Evolutionary conservation across 768 basidiomycete genomes (phyloP).

Genomic region (Sutorius australiensis): DNA sequence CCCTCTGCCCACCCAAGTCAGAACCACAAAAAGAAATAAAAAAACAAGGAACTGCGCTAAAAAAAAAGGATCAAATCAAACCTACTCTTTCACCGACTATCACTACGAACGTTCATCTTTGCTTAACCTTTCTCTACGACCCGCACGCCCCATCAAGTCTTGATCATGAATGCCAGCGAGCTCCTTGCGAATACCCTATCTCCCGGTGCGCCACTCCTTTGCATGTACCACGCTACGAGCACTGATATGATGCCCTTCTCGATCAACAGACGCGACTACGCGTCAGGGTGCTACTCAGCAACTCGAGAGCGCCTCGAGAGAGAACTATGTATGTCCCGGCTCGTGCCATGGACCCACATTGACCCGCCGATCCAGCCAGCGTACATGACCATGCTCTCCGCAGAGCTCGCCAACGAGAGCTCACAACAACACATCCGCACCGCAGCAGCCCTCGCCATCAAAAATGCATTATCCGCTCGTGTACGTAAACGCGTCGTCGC

Average conservation of each 20-base stretch:
- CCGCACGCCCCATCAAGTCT: constrained; percentile 16
- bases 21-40: not conserved
- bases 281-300: constrained; percentile 90
- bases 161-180: constrained; percentile 84
- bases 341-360: constrained; percentile 1
- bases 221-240: constrained; percentile 30
- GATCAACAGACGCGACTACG: constrained; percentile 69
- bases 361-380: constrained; percentile 56
- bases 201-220: constrained; percentile 56
- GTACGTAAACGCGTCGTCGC: constrained; percentile 50
- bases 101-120: constrained; percentile 13
- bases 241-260: constrained; percentile 25
- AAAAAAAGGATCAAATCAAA: constrained; percentile 11
- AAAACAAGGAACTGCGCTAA: not conserved
- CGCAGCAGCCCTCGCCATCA: constrained; percentile 95
- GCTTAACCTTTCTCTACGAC: constrained; percentile 23
- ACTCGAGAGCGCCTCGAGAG: constrained; percentile 79
- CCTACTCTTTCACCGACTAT: constrained; percentile 13
- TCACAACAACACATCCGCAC: constrained; percentile 75
- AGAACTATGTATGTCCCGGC: constrained; percentile 77
- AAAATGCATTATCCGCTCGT: constrained; percentile 88
- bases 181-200: constrained; percentile 92
- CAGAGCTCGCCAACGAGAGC: constrained; percentile 76
- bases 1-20: constrained; percentile 23
- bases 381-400: constrained; percentile 89